Percentiles rank a stretch among this genome's conserved stretches.
Conservation (phyloP, 1,284 basidiomycete species). For the Pseudozyma thailandica region DNA sequence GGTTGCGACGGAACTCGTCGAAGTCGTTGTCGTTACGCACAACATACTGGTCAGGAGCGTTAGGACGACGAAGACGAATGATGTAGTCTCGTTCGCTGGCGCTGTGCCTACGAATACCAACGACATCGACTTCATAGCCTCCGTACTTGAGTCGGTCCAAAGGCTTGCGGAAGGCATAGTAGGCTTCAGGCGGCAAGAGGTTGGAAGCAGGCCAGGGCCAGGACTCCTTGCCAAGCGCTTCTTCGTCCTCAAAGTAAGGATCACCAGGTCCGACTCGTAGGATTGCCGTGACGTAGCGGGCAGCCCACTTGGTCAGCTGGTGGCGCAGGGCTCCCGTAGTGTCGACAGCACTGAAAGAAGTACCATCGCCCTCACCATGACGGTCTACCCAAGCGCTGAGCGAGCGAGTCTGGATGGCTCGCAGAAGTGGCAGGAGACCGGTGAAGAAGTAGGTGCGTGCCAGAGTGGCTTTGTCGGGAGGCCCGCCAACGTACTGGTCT, state of each 20-base stretch:
- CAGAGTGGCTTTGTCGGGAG: constrained; percentile 56
- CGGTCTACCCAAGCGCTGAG: constrained; percentile 59
- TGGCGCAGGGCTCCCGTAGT: constrained; percentile 42
- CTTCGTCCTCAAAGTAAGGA: constrained; percentile 49
- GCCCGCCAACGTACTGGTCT: constrained; percentile 36
- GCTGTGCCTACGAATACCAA: constrained; percentile 51
- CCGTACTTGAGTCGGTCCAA: constrained; percentile 58
- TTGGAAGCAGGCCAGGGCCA: constrained; percentile 58
- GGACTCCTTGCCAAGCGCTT: constrained; percentile 42
- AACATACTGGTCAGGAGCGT: constrained; percentile 56
- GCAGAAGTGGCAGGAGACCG: constrained; percentile 55
- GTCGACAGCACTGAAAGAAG: constrained; percentile 52
- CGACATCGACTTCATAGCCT: constrained; percentile 63
- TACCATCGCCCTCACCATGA: constrained; percentile 62
- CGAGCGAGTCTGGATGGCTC: constrained; percentile 59
- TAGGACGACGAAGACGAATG: constrained; percentile 59
- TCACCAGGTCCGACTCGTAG: constrained; percentile 55
- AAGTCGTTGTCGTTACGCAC: constrained; percentile 65
- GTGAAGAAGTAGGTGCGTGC: constrained; percentile 56
- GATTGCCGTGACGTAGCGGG: constrained; percentile 56
- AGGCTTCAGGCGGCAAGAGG: constrained; percentile 61
- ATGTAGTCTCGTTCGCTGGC: constrained; percentile 55
- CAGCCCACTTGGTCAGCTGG: constrained; percentile 51
- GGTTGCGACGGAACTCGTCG: constrained; percentile 55
- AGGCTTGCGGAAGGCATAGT: constrained; percentile 59